These are phyloP conservation scores for Hypoxylon rubiginosum DNA, from an alignment of 2,329 filamentous ascomycete species.

Conservation along the genomic window DNA sequence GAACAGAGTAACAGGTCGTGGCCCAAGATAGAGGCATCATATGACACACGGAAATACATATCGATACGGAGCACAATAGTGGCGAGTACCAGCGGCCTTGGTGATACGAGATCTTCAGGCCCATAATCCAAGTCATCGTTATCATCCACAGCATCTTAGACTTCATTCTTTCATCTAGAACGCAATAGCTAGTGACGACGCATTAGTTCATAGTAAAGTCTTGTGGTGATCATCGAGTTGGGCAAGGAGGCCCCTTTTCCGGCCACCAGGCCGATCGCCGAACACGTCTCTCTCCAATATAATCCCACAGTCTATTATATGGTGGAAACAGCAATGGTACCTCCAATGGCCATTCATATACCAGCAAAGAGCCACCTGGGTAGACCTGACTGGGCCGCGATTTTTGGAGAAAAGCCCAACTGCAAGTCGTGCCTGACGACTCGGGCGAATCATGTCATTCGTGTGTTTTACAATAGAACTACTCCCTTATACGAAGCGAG, in stretches of 20 bases:
- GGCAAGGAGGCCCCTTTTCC: slow-evolving; percentile 34
- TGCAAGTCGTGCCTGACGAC: slow-evolving; percentile 34
- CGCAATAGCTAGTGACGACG: background rate
- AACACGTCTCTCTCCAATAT: slow-evolving; percentile 37
- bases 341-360: slow-evolving; percentile 22
- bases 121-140: slow-evolving; percentile 13
- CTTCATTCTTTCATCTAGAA: slow-evolving; percentile 5
- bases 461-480: slow-evolving; percentile 17
- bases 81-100: slow-evolving; percentile 7
- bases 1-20: slow-evolving; percentile 1
- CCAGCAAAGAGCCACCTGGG: slow-evolving; percentile 31
- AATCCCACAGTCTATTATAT: slow-evolving; percentile 31
- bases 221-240: slow-evolving; percentile 12
- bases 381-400: slow-evolving; percentile 33
- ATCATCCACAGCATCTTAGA: slow-evolving; percentile 11
- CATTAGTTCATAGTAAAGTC: slow-evolving; percentile 23
- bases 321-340: slow-evolving; percentile 4
- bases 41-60: slow-evolving; percentile 9
- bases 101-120: slow-evolving; percentile 36
- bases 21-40: background rate
- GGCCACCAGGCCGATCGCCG: slow-evolving; percentile 34
- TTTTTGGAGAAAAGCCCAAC: slow-evolving; percentile 35
- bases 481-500: slow-evolving; percentile 17
- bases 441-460: slow-evolving; percentile 34
- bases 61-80: slow-evolving; percentile 15